phyloP scores from a whole-genome alignment of 1,139 yeast genomes.

The Saccharomycopsis hybrid region DNA sequence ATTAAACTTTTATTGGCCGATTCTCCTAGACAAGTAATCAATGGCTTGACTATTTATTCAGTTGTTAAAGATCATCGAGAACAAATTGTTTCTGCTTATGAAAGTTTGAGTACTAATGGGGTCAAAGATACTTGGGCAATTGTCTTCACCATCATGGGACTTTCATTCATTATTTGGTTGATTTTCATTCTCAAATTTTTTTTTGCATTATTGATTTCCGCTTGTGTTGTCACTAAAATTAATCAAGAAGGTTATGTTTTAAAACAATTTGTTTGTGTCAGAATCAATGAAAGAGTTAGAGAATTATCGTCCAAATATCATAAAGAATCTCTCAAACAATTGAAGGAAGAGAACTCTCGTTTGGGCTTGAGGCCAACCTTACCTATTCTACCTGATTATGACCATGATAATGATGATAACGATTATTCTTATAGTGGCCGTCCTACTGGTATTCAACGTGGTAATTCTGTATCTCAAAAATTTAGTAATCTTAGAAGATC shows the following conservation, averaged over 20 bases:
- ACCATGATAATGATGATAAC: slow-evolving; percentile 8
- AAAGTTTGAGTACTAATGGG: slow-evolving; percentile 50
- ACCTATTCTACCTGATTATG: slow-evolving; percentile 21
- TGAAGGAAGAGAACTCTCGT: slow-evolving; percentile 26
- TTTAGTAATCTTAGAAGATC: slow-evolving; percentile 12
- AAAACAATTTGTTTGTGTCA: slow-evolving; percentile 52
- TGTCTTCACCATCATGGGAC: slow-evolving; percentile 65
- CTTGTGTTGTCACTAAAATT: slow-evolving; percentile 50
- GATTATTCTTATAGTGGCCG: not conserved
- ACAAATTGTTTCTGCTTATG: slow-evolving; percentile 46
- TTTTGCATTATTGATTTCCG: slow-evolving; percentile 48
- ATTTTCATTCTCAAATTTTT: slow-evolving; percentile 57
- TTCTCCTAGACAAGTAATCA: slow-evolving; percentile 83
- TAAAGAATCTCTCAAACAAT: slow-evolving; percentile 26
- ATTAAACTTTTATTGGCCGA: slow-evolving; percentile 65
- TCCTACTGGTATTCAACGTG: not conserved
- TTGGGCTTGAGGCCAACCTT: slow-evolving; percentile 23
- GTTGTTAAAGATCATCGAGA: slow-evolving; percentile 40
- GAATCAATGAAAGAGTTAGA: slow-evolving; percentile 51
- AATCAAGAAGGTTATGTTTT: slow-evolving; percentile 34
- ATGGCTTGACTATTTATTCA: slow-evolving; percentile 63
- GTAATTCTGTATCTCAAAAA: not conserved
- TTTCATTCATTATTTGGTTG: slow-evolving; percentile 72
- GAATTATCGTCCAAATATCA: slow-evolving; percentile 44
- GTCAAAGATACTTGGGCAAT: slow-evolving; percentile 61